Percentiles rank a stretch among this genome's conserved stretches.
Conservation (phyloP, 2,329 filamentous ascomycete genomes). For the Fusarium pininemorale region DNA sequence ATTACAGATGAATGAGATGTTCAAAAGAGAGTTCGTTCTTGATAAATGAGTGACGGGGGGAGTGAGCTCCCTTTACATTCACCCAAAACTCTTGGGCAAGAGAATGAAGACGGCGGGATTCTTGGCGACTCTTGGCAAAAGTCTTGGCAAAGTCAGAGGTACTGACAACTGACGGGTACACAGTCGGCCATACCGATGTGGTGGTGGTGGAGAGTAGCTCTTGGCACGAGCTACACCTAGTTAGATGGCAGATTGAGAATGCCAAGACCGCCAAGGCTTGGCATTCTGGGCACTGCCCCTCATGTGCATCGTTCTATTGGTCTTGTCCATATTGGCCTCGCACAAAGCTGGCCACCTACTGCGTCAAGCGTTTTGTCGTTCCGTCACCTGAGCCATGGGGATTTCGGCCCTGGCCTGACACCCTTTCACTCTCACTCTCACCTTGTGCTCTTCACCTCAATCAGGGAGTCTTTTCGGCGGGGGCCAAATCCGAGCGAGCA, state of each 20-base stretch:
- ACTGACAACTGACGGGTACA: constrained; percentile 16
- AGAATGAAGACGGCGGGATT: constrained; percentile 50
- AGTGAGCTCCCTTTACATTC: constrained; percentile 51
- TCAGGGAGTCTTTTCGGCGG: background rate
- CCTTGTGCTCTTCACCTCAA: background rate
- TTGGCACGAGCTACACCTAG: constrained; percentile 23
- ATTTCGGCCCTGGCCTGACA: constrained; percentile 17
- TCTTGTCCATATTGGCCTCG: constrained; percentile 39
- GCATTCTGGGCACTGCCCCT: constrained; percentile 50
- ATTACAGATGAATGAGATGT: constrained; percentile 34
- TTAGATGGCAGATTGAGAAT: constrained; percentile 42
- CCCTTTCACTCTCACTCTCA: constrained; percentile 16
- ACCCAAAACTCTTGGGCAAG: constrained; percentile 46
- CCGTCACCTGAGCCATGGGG: constrained; percentile 43
- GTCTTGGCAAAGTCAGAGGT: constrained; percentile 29
- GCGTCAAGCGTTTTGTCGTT: constrained; percentile 45
- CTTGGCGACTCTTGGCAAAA: constrained; percentile 42
- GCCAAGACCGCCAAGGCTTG: constrained; percentile 53
- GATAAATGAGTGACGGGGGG: constrained; percentile 41
- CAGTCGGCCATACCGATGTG: fast-evolving
- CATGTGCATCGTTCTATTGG: constrained; percentile 47
- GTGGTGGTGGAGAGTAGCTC: constrained; percentile 2
- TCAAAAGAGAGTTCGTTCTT: constrained; percentile 34
- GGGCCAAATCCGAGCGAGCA: background rate
- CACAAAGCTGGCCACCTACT: constrained; percentile 43